Evolutionary conservation across 306 rosid species (phyloP).

Genomic region (Quercus agrifolia): DNA sequence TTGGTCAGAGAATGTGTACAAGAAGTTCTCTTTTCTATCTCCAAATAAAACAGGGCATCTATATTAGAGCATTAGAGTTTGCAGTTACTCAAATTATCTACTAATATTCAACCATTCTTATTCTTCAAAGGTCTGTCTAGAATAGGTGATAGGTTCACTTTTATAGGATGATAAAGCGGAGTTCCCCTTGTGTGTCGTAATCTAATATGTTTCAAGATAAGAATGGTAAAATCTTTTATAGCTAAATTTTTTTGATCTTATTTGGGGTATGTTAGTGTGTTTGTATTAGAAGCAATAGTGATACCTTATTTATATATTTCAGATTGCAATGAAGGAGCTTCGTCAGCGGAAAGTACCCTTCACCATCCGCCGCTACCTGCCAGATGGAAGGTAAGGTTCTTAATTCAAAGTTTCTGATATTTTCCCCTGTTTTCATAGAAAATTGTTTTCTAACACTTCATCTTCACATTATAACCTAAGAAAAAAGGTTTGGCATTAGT

Average conservation of each 20-base stretch:
- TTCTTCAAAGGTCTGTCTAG: too few species aligned
- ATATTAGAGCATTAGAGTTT: not conserved
- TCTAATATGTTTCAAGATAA: not conserved
- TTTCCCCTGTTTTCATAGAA: not conserved
- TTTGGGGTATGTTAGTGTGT: not conserved
- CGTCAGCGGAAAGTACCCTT: slow-evolving; percentile 91
- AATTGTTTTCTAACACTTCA: not conserved
- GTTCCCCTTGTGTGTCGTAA: not conserved
- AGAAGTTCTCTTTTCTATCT: not conserved
- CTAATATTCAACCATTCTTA: not conserved
- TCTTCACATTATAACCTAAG: not conserved
- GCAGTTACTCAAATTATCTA: not conserved
- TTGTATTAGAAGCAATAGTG: not conserved
- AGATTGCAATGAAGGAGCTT: slow-evolving; percentile 99
- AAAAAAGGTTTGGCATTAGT: not conserved
- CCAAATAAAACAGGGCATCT: not conserved
- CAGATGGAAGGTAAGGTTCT: slow-evolving; percentile 81
- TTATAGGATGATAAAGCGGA: not conserved
- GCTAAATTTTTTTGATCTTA: not conserved
- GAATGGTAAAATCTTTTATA: not conserved
- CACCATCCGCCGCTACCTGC: slow-evolving; percentile 93
- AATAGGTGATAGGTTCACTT: not conserved
- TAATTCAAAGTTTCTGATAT: not conserved
- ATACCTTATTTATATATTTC: not conserved
- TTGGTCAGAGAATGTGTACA: not conserved